Percentiles rank a stretch among this genome's conserved stretches.
These are phyloP conservation scores for Citrullus colocynthis DNA, from an alignment of 306 rosid species.

Conservation along the genomic window DNA sequence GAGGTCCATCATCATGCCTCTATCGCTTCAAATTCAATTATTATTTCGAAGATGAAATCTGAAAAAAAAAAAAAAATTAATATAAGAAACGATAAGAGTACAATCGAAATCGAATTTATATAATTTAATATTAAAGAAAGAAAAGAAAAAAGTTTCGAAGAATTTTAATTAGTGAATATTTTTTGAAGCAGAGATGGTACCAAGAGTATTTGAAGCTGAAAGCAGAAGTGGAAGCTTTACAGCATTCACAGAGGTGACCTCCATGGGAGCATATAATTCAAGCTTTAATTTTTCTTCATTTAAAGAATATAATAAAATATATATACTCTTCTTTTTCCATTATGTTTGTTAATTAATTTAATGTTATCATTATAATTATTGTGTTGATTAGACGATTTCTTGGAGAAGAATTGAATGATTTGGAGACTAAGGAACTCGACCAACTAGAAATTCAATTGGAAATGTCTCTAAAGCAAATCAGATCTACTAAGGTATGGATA, in stretches of 20 bases:
- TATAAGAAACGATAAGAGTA: no score
- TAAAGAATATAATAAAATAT: not conserved
- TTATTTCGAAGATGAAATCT: no score
- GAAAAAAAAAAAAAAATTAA: no score
- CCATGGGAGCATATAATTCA: not conserved
- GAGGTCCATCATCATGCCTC: not conserved
- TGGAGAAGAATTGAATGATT: constrained; percentile 58
- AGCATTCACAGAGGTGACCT: constrained; percentile 49
- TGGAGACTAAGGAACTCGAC: constrained; percentile 42
- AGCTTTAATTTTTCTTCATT: not conserved
- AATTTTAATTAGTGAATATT: not conserved
- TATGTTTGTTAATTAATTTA: not conserved
- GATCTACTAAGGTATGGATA: constrained; percentile 57
- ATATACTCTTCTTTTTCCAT: not conserved
- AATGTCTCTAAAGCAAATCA: constrained; percentile 41
- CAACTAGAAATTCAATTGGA: constrained; percentile 57
- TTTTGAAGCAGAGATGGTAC: constrained; percentile 32
- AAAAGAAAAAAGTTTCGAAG: not conserved
- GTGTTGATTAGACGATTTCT: constrained; percentile 32
- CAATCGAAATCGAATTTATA: no score
- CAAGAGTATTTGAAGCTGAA: constrained; percentile 64
- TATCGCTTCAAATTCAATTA: no score
- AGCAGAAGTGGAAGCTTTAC: constrained; percentile 48
- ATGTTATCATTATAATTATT: no score
- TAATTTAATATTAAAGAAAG: no score